These are phyloP conservation scores for Candida morakotiae DNA, from an alignment of 805 yeast species.

Conservation along the genomic window DNA sequence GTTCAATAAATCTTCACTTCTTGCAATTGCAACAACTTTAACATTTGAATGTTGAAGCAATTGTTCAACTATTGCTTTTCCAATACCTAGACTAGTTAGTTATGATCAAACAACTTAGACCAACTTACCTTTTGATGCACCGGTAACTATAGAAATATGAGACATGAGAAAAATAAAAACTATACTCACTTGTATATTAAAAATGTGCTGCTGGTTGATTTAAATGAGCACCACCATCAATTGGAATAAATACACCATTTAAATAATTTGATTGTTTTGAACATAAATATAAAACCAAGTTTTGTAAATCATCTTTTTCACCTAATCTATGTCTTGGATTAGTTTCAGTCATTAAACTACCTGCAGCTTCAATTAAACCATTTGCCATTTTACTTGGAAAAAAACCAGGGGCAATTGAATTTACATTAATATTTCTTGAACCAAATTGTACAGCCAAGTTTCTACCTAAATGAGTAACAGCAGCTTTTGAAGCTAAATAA, in stretches of 20 bases:
- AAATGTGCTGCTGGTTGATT: constrained; percentile 12
- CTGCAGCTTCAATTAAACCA: constrained; percentile 52
- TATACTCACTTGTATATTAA: constrained; percentile 1
- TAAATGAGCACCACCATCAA: constrained; percentile 66
- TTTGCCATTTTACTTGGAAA: constrained; percentile 73
- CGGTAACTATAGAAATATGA: constrained; percentile 46
- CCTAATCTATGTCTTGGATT: constrained; percentile 70
- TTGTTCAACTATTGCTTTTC: constrained; percentile 62
- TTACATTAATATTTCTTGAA: constrained; percentile 62
- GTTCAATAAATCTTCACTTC: constrained; percentile 50
- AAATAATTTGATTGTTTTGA: constrained; percentile 53
- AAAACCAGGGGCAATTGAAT: constrained; percentile 72
- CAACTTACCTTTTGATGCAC: constrained; percentile 55
- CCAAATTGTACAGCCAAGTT: constrained; percentile 63
- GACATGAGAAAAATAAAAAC: constrained; percentile 10
- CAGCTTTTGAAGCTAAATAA: constrained; percentile 71
- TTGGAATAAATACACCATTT: constrained; percentile 63
- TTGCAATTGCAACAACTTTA: constrained; percentile 67
- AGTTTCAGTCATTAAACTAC: constrained; percentile 39
- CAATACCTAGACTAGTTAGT: constrained; percentile 55
- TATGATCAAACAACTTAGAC: too few species aligned
- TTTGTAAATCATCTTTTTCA: constrained; percentile 53
- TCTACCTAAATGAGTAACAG: constrained; percentile 64
- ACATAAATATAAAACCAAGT: constrained; percentile 52
- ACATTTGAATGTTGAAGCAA: constrained; percentile 36